Base-by-base conservation (phyloP, 1,139 yeast genomes). In the Ogataea hybrid region DNA sequence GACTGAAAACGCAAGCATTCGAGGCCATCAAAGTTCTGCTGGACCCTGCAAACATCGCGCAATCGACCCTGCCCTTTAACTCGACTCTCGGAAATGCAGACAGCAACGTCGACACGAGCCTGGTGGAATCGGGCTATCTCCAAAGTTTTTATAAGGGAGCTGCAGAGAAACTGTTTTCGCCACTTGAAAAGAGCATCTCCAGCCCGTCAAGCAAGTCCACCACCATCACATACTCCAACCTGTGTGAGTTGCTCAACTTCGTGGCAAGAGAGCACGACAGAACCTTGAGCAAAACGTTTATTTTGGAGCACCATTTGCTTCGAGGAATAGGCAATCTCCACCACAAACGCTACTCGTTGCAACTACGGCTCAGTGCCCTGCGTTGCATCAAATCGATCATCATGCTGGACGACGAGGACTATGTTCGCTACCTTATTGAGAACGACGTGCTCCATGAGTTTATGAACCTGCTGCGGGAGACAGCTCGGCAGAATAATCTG, bases 21-120 rank as follows among this genome's bases (percentile, higher is more conserved):
- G 96, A 89, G 63, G 95, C 96, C 0, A 65, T 90, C 37, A 81
- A 81, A 55, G 79, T 82, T 1, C 64, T 89, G 30, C 67, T 88
- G 12, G 92, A 84, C 55, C 81, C 88, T 2, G 33, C 45, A 6
- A 51, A 43, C 23, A 31, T 43, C 3, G 43, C 35, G 22, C 51
- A 8, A 30, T 56, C 41, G 15, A 39, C 31, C 2, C 32, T 37
- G 11, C 37, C 43, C 10, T 29, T 35, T 3, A 42, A 31, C n/a
- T 37, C 44, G 11, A 42, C 47, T 5, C 45, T 48, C 6, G 23
- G 41, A 3, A 25, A 41, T 27, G 46, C 42, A 8, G 38, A 43
- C 12, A 62, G 59, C 31, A 67, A 62, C 14, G 10, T 25, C 8
- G 52, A 50, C 6, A 47, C 46, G 4, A 43, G 55, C 21, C 59